These are phyloP conservation scores for Pleurotus sapidus DNA, from an alignment of 768 basidiomycete genomes.

Conservation along the genomic window DNA sequence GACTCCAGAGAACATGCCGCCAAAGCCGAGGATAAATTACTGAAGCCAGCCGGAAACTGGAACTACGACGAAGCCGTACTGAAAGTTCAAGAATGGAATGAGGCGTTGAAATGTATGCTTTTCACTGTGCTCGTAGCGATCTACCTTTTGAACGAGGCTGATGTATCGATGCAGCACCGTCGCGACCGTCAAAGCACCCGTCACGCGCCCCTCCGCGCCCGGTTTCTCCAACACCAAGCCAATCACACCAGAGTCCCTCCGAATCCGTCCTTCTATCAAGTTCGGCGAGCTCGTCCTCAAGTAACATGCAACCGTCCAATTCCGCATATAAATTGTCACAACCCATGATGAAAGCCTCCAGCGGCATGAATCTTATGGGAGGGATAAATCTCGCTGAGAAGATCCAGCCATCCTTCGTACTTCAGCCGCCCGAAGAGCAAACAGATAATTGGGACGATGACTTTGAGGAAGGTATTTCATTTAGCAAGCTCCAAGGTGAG, in stretches of 20 bases:
- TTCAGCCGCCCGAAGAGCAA: conserved; percentile 79
- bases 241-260: conserved; percentile 10
- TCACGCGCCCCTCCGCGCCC: conserved; percentile 42
- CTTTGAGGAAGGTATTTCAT: conserved; percentile 91
- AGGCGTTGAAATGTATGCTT: conserved; percentile 82
- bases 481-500: conserved; percentile 74
- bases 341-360: conserved; percentile 13
- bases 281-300: conserved; percentile 15
- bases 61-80: conserved; percentile 93
- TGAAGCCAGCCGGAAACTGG: conserved; percentile 66
- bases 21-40: conserved; percentile 17
- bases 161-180: conserved; percentile 49
- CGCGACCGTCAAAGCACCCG: conserved; percentile 69
- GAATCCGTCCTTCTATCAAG: conserved; percentile 16
- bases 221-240: conserved; percentile 28
- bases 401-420: conserved; percentile 61
- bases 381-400: conserved; percentile 46
- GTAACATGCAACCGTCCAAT: conserved; percentile 28
- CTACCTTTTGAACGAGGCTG: conserved; percentile 2
- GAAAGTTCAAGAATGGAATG: conserved; percentile 98
- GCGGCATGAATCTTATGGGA: conserved; percentile 13
- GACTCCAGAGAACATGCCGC: conserved; percentile 32
- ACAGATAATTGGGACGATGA: conserved; percentile 99
- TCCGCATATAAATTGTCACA: conserved; percentile 26
- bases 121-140: conserved; percentile 7